A percentile compares a stretch with the other conserved stretches of the same genome.
phyloP scores from a whole-genome alignment of 192 early-diverging fungal species.

The Rhizophagus clarus region DNA sequence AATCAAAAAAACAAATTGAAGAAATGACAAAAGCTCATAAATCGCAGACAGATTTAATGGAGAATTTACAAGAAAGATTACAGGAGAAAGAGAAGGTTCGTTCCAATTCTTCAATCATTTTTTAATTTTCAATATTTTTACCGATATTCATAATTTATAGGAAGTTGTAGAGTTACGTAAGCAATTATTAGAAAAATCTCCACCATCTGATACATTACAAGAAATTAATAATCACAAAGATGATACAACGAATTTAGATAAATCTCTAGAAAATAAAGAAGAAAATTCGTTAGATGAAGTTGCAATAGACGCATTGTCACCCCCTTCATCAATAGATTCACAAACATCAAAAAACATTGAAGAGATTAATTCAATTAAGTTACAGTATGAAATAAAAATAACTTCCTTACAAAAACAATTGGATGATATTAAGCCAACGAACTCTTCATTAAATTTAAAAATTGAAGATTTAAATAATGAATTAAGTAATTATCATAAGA shows the following conservation, averaged over 20 bases:
- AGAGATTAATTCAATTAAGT: not conserved
- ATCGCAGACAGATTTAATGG: conserved; percentile 45
- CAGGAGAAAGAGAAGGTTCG: conserved; percentile 37
- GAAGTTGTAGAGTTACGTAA: not conserved
- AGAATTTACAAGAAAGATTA: conserved; percentile 42
- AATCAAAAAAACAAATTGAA: conserved; percentile 23
- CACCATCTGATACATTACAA: not conserved
- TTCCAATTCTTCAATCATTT: not conserved
- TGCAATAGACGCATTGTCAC: not conserved
- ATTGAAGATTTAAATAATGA: not conserved
- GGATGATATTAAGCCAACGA: not conserved
- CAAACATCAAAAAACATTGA: not conserved
- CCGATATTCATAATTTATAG: not conserved
- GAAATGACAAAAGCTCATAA: conserved; percentile 41
- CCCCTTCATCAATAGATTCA: not conserved
- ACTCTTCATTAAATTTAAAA: not conserved
- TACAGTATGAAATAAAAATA: not conserved
- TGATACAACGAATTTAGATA: not conserved
- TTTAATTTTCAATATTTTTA: not conserved
- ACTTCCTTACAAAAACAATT: not conserved
- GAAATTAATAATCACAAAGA: not conserved
- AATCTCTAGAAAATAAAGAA: conserved; percentile 27
- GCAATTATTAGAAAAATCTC: not conserved
- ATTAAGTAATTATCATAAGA: not conserved
- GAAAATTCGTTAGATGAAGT: conserved; percentile 25